Evolutionary conservation across 805 yeast species (phyloP).

Genomic region (Ogataea nitratoaversa): DNA sequence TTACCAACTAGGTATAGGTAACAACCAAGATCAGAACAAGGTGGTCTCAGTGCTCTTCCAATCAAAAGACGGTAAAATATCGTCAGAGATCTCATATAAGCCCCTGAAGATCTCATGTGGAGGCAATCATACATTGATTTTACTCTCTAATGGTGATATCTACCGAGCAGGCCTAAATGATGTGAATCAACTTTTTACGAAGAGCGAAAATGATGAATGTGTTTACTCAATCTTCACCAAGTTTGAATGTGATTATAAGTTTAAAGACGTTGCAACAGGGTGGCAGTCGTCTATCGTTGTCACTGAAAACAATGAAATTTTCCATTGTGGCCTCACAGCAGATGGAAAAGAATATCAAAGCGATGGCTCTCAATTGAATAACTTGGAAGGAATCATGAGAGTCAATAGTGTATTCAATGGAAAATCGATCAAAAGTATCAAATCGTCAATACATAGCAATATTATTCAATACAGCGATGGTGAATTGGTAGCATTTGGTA

Average conservation of each 20-base stretch:
- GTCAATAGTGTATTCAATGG: neutral
- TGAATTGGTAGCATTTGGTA: slow-evolving; percentile 62
- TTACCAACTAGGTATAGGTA: slow-evolving; percentile 63
- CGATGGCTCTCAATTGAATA: too few species aligned
- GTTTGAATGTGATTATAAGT: slow-evolving; percentile 16
- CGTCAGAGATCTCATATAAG: neutral
- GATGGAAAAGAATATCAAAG: too few species aligned
- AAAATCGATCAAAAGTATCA: slow-evolving; percentile 9
- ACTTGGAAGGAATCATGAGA: too few species aligned
- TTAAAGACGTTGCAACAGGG: slow-evolving; percentile 61
- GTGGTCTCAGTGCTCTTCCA: slow-evolving; percentile 19
- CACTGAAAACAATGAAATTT: slow-evolving; percentile 36
- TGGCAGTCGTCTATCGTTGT: slow-evolving; percentile 72
- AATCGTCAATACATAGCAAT: slow-evolving; percentile 44
- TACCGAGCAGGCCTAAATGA: slow-evolving; percentile 48
- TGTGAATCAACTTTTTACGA: slow-evolving; percentile 16
- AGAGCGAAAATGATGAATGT: slow-evolving; percentile 2
- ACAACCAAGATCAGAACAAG: slow-evolving; percentile 44
- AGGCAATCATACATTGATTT: slow-evolving; percentile 77
- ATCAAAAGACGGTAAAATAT: neutral
- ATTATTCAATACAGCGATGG: slow-evolving; percentile 39
- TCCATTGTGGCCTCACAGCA: slow-evolving; percentile 56
- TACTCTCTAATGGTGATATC: slow-evolving; percentile 49
- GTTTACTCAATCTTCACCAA: slow-evolving; percentile 7
- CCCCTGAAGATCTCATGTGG: slow-evolving; percentile 61